Evolutionary conservation across 768 basidiomycete genomes (phyloP).

Genomic region (Auriscalpium orientale): DNA sequence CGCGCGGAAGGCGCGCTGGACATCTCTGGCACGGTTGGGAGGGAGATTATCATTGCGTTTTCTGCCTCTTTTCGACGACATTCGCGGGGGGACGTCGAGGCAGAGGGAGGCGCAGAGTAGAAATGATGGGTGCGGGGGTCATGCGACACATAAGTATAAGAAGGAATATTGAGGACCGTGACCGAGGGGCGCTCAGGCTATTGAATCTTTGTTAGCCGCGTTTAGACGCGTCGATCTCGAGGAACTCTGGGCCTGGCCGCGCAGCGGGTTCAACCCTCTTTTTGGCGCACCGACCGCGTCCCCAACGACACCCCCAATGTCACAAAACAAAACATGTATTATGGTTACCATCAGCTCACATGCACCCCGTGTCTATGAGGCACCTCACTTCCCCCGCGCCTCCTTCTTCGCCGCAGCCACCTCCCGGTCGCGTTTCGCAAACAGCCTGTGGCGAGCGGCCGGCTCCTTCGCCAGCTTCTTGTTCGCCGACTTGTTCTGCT

Average conservation of each 20-base stretch:
- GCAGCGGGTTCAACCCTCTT: neutral
- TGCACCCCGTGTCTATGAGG: slow-evolving; percentile 2
- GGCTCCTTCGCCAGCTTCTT: slow-evolving; percentile 55
- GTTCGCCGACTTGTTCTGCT: slow-evolving; percentile 88
- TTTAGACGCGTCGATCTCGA: slow-evolving; percentile 24
- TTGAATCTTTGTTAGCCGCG: slow-evolving; percentile 17
- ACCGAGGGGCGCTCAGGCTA: slow-evolving; percentile 14
- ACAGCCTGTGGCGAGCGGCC: slow-evolving; percentile 64
- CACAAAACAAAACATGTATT: neutral
- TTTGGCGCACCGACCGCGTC: neutral
- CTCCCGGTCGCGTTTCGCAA: slow-evolving; percentile 77
- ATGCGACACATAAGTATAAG: slow-evolving; percentile 25
- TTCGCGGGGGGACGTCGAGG: slow-evolving; percentile 22
- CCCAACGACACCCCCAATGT: neutral
- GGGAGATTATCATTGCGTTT: slow-evolving; percentile 78
- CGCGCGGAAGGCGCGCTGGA: slow-evolving; percentile 85
- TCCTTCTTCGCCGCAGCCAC: slow-evolving; percentile 48
- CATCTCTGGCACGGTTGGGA: slow-evolving; percentile 78
- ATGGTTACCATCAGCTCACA: neutral
- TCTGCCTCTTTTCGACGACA: slow-evolving; percentile 84
- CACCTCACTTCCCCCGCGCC: slow-evolving; percentile 7
- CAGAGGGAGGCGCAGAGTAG: slow-evolving; percentile 22
- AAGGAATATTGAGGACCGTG: slow-evolving; percentile 21
- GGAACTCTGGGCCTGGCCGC: neutral
- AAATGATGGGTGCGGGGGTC: slow-evolving; percentile 22